phyloP scores from a whole-genome alignment of 495 filamentous ascomycete genomes.

The Neurospora tetrasperma region DNA sequence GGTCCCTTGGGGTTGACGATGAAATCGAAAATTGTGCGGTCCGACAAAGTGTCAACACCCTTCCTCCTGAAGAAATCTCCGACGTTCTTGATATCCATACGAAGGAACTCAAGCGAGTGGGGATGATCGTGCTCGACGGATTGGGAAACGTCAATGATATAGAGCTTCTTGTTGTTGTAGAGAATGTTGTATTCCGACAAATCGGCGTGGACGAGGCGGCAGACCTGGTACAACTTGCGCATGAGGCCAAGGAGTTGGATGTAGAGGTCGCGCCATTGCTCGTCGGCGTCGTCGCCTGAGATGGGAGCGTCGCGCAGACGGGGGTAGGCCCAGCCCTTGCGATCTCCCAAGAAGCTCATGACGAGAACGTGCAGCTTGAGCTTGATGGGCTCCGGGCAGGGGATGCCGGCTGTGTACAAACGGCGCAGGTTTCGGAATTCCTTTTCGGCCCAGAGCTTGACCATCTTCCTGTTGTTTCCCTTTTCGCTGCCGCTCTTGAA shows the following conservation, averaged over 20 bases:
- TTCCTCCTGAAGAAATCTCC: conserved; percentile 82
- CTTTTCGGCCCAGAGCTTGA: conserved; percentile 97
- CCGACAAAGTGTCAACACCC: conserved; percentile 65
- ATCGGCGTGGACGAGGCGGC: conserved; percentile 88
- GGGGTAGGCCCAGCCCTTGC: conserved; percentile 75
- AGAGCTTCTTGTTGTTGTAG: conserved; percentile 72
- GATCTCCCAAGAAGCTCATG: conserved; percentile 87
- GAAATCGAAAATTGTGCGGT: conserved; percentile 69
- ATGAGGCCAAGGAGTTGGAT: conserved; percentile 77
- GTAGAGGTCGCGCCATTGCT: conserved; percentile 71
- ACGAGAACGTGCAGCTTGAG: conserved; percentile 84
- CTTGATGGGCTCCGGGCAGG: conserved; percentile 79
- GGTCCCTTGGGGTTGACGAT: conserved; percentile 50
- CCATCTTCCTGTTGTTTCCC: conserved; percentile 86
- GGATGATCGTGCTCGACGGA: conserved; percentile 96
- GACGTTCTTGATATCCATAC: conserved; percentile 97
- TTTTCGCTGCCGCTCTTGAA: conserved; percentile 72
- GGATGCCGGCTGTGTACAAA: conserved; percentile 71
- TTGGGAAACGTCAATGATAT: conserved; percentile 95
- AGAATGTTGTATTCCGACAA: conserved; percentile 95
- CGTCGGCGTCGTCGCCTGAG: conserved; percentile 46
- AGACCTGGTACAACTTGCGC: conserved; percentile 83
- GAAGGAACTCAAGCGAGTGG: conserved; percentile 76
- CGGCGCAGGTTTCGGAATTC: conserved; percentile 90
- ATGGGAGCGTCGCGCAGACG: conserved; percentile 50